Evolutionary conservation across 2,329 filamentous ascomycete genomes (phyloP), one percentile per base, ranked within the genome.

Genomic region (Penicillium sp.): DNA sequence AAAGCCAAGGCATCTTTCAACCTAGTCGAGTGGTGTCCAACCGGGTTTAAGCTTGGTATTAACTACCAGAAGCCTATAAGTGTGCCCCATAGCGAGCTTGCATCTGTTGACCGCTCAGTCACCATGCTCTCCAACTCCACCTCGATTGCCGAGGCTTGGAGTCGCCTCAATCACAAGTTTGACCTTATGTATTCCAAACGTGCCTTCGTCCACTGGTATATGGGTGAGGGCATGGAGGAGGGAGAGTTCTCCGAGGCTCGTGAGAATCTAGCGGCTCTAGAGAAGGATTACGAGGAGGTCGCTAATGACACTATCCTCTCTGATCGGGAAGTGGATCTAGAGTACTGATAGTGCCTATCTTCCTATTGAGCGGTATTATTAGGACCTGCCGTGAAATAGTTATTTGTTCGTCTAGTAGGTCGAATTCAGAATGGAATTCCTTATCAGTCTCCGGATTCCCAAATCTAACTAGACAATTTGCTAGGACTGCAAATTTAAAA

Each of bases 161-260:
- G 87, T 57, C 89, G 89, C 61, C 83, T 98, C 59, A 94, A 89
- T 55, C 82, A 85, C 82, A 98, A 98, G 79, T 98, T 98, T 78
- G 93, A 98, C 70, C 88, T 98, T 72, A 98, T 98, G 93, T 96
- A 97, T 84, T 94, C 88, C 73, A 98, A 98, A 86, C 93, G 93
- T 79, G 93, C 93, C 56, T 98, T 98, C 77, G 93, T 98, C 59
- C 93, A 98, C 78, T 98, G 93, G 93, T 98, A 97, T 68, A 93
- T 98, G 69, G 93, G 93, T 78, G 93, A 97, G 81, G 93, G 93
- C 83, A 98, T 98, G 93, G 93, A 98, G 81, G 93, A 98, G 75
- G 93, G 93, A 75, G 93, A 98, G 77, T 98, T 98, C 83, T 95
- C 88, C 50, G 93, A 98, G 80, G 93, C 93, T 59, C 90, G 93